A percentile compares a stretch with the other conserved stretches of the same genome.
Conservation (phyloP, 441 rosid species). For the Aquilaria agallochum region DNA sequence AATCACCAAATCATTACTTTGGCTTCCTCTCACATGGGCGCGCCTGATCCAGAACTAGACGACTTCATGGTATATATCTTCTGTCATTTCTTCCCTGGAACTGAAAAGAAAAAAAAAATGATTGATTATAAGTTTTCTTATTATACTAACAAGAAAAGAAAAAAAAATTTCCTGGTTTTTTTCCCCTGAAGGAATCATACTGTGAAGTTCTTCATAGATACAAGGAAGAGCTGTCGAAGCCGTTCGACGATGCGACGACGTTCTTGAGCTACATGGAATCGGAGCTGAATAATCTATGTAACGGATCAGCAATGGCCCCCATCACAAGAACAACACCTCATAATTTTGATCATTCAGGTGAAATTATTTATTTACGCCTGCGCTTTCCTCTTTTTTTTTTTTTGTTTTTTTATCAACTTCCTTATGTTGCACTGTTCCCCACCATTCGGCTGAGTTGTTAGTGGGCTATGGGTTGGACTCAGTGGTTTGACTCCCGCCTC, state of each 20-base stretch:
- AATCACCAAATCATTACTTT: slow-evolving; percentile 20
- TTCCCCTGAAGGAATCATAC: slow-evolving; percentile 41
- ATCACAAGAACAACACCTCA: neutral
- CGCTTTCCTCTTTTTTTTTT: neutral
- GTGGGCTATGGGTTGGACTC: no score
- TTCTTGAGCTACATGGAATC: slow-evolving; percentile 58
- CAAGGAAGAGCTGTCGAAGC: slow-evolving; percentile 61
- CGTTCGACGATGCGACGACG: slow-evolving; percentile 50
- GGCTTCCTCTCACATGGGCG: slow-evolving; percentile 33
- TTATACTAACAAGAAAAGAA: slow-evolving; percentile 1
- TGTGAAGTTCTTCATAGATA: slow-evolving; percentile 46
- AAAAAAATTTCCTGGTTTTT: neutral
- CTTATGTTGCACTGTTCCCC: neutral
- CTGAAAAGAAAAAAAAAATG: neutral
- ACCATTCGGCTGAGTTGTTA: neutral
- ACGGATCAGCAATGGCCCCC: slow-evolving; percentile 31
- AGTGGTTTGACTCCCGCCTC: no score
- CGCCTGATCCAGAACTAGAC: slow-evolving; percentile 55
- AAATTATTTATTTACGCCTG: slow-evolving; percentile 2
- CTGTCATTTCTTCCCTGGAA: slow-evolving; percentile 6
- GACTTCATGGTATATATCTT: slow-evolving; percentile 52
- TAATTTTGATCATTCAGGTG: slow-evolving; percentile 31
- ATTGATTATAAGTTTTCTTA: neutral
- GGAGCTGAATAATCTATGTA: slow-evolving; percentile 48
- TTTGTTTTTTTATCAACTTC: neutral